Base-by-base conservation (phyloP, 208 protist species). In the Balamuthia mandrillaris region DNA sequence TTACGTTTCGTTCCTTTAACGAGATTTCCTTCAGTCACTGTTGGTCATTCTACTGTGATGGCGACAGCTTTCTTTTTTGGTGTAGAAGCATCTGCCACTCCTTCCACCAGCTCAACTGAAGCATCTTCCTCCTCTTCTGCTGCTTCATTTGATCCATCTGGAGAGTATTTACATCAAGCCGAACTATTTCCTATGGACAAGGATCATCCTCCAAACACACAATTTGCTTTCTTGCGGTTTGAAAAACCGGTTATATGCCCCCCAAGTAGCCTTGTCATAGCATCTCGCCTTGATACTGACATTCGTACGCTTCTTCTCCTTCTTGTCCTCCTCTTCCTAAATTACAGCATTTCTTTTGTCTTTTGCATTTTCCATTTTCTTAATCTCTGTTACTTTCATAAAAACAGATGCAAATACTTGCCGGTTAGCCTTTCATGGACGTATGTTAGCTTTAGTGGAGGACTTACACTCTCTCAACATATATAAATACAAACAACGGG, bases 11-110 rank as follows among this genome's bases (percentile, higher is more conserved):
- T 56, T 56, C 49, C 31, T 56, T 70, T 79, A 56, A 14, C 21
- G 12, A 65, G 14, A 31, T 14, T n/a, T 88, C 35, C 24, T 31
- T 3, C 63, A 90, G 88, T 91, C 51, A 90, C 89, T 7, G 85
- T 92, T 54, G 89, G 87, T 10, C 89, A 92, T 65, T 61, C 81
- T 21, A 92, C 89, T 31, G 81, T 88, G 31, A 85, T 90, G 41
- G 87, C 84, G 27, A 85, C 44, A 1, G 49, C 61, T 1, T 75
- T 49, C 51, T 88, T 90, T 31, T 92, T 81, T 3, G 56, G 33
- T 81, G 37, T 14, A 6, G 24, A 35, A 27, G 44, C 21, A 7
- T 7, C 66, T 3, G 21, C 37, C 4, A 54, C 31, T 27, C 44
- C n/a, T 0, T 58, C 39, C 14, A 2, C 24, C 45, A 9, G 9